Conservation (phyloP, 768 basidiomycete species). For the Tubosaeta brunneosetosa region DNA sequence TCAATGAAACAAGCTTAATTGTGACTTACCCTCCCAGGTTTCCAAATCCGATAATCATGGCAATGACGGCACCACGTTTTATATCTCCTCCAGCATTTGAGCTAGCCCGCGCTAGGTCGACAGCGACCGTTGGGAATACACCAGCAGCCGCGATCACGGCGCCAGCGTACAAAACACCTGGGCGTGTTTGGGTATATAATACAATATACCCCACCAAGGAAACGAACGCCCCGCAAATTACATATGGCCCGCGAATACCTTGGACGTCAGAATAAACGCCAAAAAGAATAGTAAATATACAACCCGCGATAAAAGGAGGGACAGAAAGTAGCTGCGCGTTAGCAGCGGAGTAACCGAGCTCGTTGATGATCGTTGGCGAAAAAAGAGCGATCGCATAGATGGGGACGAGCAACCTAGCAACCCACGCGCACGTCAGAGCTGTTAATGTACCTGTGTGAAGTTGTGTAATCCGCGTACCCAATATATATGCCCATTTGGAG, state of each 20-base stretch:
- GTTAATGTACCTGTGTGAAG: not conserved
- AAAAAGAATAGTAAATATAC: constrained; percentile 38
- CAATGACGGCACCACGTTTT: constrained; percentile 48
- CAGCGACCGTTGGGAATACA: constrained; percentile 46
- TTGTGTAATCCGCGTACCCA: constrained; percentile 27
- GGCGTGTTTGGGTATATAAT: constrained; percentile 33
- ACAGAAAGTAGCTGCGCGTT: constrained; percentile 47
- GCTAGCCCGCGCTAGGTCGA: constrained; percentile 50
- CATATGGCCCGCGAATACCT: constrained; percentile 45
- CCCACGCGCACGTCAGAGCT: constrained; percentile 1
- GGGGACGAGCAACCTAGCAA: constrained; percentile 39
- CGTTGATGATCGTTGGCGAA: constrained; percentile 46
- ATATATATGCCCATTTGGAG: constrained; percentile 36
- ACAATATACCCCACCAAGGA: constrained; percentile 51
- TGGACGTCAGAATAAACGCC: constrained; percentile 41
- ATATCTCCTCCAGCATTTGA: constrained; percentile 54
- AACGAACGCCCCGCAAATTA: constrained; percentile 39
- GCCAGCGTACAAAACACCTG: constrained; percentile 39
- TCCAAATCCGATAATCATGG: constrained; percentile 49
- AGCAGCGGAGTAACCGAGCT: constrained; percentile 49
- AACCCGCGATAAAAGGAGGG: constrained; percentile 47
- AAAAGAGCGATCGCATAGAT: constrained; percentile 48
- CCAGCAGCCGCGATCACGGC: constrained; percentile 49
- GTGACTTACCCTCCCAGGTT: constrained; percentile 47
- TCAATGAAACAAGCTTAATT: constrained; percentile 11